Base-by-base conservation (phyloP, 257 asterid species). In the Lycium ferocissimum region DNA sequence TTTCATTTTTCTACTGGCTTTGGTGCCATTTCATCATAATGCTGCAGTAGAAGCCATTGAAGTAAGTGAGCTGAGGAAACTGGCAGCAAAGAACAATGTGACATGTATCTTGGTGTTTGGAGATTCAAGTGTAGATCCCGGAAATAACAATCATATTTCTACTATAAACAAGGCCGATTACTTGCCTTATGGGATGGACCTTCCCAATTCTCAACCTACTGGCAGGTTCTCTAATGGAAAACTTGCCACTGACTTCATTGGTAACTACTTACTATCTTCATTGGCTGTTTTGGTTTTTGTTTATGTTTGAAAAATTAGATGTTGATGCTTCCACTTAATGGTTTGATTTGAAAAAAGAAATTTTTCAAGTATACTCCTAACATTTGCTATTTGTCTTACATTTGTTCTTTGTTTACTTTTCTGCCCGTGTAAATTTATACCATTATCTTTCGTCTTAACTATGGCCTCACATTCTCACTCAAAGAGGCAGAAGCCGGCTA, bases 51-150 rank as follows among this genome's bases (percentile, higher is more conserved):
- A 57, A 79, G 89, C 89, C 12, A 59, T 75, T 9, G 85, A 82
- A 70, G 35, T 84, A 49, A 67, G 65, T 40, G 83, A 63, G 62
- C 69, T 89, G 47, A 85, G 93, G 87, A 17, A 18, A 66, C 0
- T 22, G 79, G 94, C 90, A 51, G 88, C 87, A 2, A 82, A 89
- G 83, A 81, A 88, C 6, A 89, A 92, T 54, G 37, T 89, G 85
- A 85, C 94, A 22, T 87, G 91, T 69, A 43, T 92, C 0, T 82
- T 92, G 87, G 90, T 92, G 63, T 87, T 92, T 20, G 95, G 95
- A 59, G 95, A 92, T 81, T 92, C 96, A 1, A 90, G 90, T 81
- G 93, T 91, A 5, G 95, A 90, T 78, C 94, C 95, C 0, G 93
- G 94, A 22, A 92, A 92, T 37, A 92, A 92, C 86, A 89, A 92